phyloP scores from a whole-genome alignment of 23 red algal genomes.

The Porphyridium purpureum region DNA sequence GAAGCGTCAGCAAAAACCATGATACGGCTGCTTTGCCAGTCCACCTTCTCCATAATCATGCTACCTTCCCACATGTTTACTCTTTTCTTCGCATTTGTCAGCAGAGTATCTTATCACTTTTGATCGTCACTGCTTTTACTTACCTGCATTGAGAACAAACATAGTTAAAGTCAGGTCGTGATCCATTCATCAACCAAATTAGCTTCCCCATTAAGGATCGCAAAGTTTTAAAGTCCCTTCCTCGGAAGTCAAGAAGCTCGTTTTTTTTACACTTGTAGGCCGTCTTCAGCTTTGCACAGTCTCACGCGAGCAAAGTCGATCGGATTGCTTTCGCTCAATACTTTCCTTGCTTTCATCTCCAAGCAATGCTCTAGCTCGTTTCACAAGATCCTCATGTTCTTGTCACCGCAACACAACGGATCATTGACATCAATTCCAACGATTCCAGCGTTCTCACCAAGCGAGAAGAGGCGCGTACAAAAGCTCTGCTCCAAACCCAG shows the following conservation, averaged over 20 bases:
- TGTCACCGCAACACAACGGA: not conserved
- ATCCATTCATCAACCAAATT: no score
- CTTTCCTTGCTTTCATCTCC: not conserved
- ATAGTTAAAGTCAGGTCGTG: not conserved
- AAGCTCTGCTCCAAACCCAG: not conserved
- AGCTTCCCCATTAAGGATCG: no score
- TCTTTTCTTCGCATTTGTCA: not conserved
- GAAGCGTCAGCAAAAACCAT: not conserved
- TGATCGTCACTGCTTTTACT: not conserved
- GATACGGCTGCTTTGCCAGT: not conserved
- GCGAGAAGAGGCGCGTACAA: not conserved
- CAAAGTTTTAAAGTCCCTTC: no score
- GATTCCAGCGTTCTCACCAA: not conserved
- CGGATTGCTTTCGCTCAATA: no score
- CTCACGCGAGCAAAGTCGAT: not conserved
- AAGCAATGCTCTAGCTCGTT: not conserved
- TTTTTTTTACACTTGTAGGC: not conserved
- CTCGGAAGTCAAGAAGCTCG: no score
- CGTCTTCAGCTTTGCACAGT: not conserved
- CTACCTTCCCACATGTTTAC: not conserved
- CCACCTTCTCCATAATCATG: not conserved
- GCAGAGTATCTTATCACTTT: not conserved
- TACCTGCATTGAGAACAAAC: not conserved
- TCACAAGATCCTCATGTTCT: not conserved
- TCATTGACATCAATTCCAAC: constrained; percentile 3